phyloP scores from a whole-genome alignment of 148 eudicot genomes.

The Silene conica region DNA sequence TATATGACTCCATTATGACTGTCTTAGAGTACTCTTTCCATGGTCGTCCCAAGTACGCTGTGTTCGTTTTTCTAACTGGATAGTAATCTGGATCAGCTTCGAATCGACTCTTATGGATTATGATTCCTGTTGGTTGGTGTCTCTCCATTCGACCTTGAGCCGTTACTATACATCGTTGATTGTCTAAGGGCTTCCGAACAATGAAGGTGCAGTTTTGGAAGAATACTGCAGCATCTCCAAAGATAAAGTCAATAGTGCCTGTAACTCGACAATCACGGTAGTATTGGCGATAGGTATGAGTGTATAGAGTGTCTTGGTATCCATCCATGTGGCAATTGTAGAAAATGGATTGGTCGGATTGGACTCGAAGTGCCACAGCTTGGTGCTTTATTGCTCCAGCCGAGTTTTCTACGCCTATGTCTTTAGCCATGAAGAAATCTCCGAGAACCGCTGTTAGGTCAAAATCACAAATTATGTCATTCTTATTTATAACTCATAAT shows the following conservation, averaged over 20 bases:
- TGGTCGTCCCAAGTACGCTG: slow-evolving; percentile 58
- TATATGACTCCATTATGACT: slow-evolving; percentile 50
- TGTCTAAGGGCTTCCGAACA: slow-evolving; percentile 45
- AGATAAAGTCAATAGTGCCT: slow-evolving; percentile 79
- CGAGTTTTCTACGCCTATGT: slow-evolving; percentile 63
- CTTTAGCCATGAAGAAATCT: slow-evolving; percentile 59
- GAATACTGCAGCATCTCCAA: slow-evolving; percentile 56
- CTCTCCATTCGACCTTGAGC: slow-evolving; percentile 61
- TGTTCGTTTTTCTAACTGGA: slow-evolving; percentile 23
- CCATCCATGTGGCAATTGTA: slow-evolving; percentile 61
- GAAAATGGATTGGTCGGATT: slow-evolving; percentile 49
- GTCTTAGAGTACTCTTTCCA: slow-evolving; percentile 72
- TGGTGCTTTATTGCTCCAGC: slow-evolving; percentile 70
- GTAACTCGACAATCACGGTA: slow-evolving; percentile 62
- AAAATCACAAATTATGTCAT: neutral
- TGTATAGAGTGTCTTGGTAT: slow-evolving; percentile 72
- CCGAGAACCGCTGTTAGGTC: slow-evolving; percentile 40
- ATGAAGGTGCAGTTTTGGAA: slow-evolving; percentile 60
- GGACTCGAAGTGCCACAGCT: slow-evolving; percentile 68
- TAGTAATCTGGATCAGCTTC: slow-evolving; percentile 31
- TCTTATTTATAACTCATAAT: too few species aligned
- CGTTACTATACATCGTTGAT: slow-evolving; percentile 51
- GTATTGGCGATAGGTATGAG: slow-evolving; percentile 63
- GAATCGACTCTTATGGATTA: slow-evolving; percentile 52
- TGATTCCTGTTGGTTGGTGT: slow-evolving; percentile 48